phyloP scores from a whole-genome alignment of 2,329 filamentous ascomycete genomes.

The Alternaria gaisen region DNA sequence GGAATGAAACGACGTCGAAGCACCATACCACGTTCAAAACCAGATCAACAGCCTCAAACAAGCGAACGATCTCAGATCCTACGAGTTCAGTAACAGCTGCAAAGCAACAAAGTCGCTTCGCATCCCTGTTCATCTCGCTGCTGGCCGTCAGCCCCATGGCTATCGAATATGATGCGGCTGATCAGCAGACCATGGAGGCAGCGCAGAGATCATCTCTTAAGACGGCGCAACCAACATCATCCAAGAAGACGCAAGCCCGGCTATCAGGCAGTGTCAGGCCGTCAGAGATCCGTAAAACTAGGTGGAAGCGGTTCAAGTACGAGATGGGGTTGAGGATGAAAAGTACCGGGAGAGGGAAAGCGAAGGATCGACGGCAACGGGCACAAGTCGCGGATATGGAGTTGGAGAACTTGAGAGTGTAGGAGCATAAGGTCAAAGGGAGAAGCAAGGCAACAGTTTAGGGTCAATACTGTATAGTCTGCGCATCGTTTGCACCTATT shows the following conservation, averaged over 20 bases:
- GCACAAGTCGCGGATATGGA: slow-evolving; percentile 12
- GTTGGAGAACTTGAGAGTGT: slow-evolving; percentile 77
- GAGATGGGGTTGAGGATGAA: slow-evolving; percentile 22
- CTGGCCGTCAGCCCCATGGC: slow-evolving; percentile 27
- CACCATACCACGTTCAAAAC: not conserved
- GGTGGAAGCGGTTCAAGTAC: slow-evolving; percentile 27
- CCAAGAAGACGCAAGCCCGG: slow-evolving; percentile 6
- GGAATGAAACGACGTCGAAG: not conserved
- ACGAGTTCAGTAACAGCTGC: slow-evolving; percentile 12
- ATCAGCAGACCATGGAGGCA: slow-evolving; percentile 27
- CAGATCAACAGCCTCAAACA: not conserved
- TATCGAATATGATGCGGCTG: slow-evolving; percentile 21
- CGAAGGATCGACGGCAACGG: slow-evolving; percentile 9
- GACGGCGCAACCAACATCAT: not conserved
- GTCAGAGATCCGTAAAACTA: slow-evolving; percentile 20
- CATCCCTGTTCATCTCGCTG: slow-evolving; percentile 28
- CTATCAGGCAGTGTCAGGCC: not conserved
- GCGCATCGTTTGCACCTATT: too few relatives aligned
- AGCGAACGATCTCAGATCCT: not conserved
- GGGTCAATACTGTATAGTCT: too few relatives aligned
- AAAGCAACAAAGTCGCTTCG: slow-evolving; percentile 25
- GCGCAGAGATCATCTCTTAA: slow-evolving; percentile 18
- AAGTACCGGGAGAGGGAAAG: slow-evolving; percentile 8
- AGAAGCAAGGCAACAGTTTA: not conserved
- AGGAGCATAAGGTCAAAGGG: slow-evolving; percentile 68